Conservation (phyloP, 495 filamentous ascomycete species). For the Xanthoparmelia taractica region DNA sequence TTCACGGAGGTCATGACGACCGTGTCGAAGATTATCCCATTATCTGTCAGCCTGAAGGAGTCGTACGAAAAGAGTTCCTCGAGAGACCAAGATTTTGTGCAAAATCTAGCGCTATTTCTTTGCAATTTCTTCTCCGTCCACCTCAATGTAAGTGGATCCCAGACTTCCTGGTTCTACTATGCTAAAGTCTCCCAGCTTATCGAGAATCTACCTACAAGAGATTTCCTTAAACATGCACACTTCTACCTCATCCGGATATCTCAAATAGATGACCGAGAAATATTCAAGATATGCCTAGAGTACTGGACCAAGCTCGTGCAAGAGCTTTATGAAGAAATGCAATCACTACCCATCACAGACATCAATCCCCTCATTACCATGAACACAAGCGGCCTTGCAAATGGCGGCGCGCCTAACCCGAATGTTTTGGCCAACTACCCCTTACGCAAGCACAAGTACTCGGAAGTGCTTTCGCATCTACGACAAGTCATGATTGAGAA, state of each 20-base stretch:
- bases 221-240: constrained; percentile 89
- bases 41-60: constrained; percentile 77
- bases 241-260: constrained; percentile 97
- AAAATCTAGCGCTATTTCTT: constrained; percentile 91
- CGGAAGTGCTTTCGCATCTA: constrained; percentile 84
- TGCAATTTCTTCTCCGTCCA: constrained; percentile 93
- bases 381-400: constrained; percentile 60
- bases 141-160: constrained; percentile 57
- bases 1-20: constrained; percentile 89
- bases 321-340: constrained; percentile 98
- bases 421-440: constrained; percentile 75
- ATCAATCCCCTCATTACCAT: constrained; percentile 78
- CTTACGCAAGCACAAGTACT: constrained; percentile 94
- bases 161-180: not conserved
- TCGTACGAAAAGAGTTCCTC: constrained; percentile 87
- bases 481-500: constrained; percentile 99
- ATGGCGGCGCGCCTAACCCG: constrained; percentile 79
- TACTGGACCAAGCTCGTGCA: constrained; percentile 99
- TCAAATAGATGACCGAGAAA: constrained; percentile 96
- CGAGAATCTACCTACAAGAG: constrained; percentile 88
- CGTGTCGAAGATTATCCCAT: constrained; percentile 82
- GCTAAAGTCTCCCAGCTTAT: constrained; percentile 55
- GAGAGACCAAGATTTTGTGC: constrained; percentile 93
- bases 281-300: constrained; percentile 98
- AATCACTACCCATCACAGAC: constrained; percentile 82